Conservation (phyloP, 768 basidiomycete genomes). For the Russula dissimulans region DNA sequence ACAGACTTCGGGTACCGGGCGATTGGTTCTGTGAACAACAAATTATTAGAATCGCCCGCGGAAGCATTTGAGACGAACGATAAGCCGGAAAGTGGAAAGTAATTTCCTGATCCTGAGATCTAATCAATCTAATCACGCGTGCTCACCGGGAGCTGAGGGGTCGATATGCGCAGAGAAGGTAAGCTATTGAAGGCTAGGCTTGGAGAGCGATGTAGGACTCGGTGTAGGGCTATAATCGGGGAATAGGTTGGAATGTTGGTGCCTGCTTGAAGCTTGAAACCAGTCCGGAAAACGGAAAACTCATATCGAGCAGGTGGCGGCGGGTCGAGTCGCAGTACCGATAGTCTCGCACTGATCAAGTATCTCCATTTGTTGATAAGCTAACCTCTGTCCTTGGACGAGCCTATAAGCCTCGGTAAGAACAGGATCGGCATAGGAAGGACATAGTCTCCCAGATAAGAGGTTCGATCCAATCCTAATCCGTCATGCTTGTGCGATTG, state of each 20-base stretch:
- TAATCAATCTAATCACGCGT: not conserved
- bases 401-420: not conserved
- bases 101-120: not conserved
- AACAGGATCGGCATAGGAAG: not conserved
- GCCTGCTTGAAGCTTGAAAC: not conserved
- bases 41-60: not conserved
- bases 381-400: not conserved
- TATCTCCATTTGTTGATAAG: not conserved
- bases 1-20: not conserved
- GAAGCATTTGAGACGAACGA: not conserved
- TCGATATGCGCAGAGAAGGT: not conserved
- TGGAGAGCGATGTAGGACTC: too few relatives aligned
- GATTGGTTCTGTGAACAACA: not conserved
- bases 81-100: not conserved
- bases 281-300: not conserved
- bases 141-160: not conserved
- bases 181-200: not conserved
- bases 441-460: not conserved
- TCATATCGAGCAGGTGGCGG: too few relatives aligned
- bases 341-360: not conserved
- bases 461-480: not conserved
- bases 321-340: not conserved
- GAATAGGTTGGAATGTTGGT: not conserved
- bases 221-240: not conserved
- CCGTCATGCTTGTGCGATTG: not conserved